A percentile compares a stretch with the other conserved stretches of the same genome.
These are phyloP conservation scores for Blastomyces gilchristii DNA, from an alignment of 2,329 filamentous ascomycete genomes.

Conservation along the genomic window DNA sequence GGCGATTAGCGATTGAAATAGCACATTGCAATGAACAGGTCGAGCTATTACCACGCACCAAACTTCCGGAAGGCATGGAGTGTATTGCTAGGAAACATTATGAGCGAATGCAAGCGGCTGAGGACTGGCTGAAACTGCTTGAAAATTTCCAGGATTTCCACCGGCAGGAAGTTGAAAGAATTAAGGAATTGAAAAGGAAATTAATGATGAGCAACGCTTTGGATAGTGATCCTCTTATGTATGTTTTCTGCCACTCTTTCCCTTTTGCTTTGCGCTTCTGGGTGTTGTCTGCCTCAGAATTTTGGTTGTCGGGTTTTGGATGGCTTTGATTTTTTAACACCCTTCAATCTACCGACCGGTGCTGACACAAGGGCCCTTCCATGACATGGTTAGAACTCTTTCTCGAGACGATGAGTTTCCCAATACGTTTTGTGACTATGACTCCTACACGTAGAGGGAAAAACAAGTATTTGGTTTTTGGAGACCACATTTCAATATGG, in stretches of 20 bases:
- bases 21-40: constrained; percentile 15
- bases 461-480: background rate
- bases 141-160: constrained; percentile 18
- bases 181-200: constrained; percentile 13
- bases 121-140: constrained; percentile 14
- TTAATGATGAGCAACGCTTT: background rate
- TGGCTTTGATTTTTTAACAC: background rate
- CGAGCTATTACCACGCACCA: constrained; percentile 13
- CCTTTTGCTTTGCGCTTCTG: background rate
- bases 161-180: constrained; percentile 19
- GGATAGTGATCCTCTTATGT: constrained; percentile 7
- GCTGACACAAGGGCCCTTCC: background rate
- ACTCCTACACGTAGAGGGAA: background rate
- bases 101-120: constrained; percentile 12
- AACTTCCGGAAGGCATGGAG: constrained; percentile 7
- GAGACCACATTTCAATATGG: background rate
- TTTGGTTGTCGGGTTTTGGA: background rate
- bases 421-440: constrained; percentile 9
- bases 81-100: constrained; percentile 11
- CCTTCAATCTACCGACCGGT: background rate
- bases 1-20: constrained; percentile 21
- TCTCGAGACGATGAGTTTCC: constrained; percentile 11
- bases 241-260: constrained; percentile 7
- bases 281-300: background rate
- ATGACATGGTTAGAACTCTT: constrained; percentile 7